Evolutionary conservation across 768 basidiomycete genomes (phyloP), one percentile per base, ranked within the genome.

Genomic region (Xerocomus spinulosus): DNA sequence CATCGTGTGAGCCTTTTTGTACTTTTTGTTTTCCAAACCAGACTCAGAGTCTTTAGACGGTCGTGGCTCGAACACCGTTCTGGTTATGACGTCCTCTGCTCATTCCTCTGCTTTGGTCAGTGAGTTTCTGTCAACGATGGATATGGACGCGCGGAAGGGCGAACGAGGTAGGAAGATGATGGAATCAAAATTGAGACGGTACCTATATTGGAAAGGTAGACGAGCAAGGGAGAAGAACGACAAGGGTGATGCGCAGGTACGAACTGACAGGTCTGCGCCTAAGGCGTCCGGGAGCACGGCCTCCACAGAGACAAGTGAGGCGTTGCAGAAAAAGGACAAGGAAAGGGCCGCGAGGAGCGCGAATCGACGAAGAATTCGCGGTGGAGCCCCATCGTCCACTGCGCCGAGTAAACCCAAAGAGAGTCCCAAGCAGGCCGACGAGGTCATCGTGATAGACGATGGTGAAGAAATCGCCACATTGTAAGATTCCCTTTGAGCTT

Each of bases 71-170:
- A 85, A 97, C 56, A 81, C 80, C 2, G 78, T 94, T 9, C 79
- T 98, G 24, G 73, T 98, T 47, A 95, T 99, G 93, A 81, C 86
- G 3, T 82, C 85, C 1, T 92, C 92, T 0, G 76, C 83, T 15
- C 76, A 82, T 29, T 87, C 87, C 0, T 86, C 85, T 56, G 74
- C 75, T 17, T 76, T 87, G 36, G 70, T 98, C 18, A 81, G 81
- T 2, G 85, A 93, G 51, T 98, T 89, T 67, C 76, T 98, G 7
- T 78, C 83, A 0, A 42, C 46, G 29, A 80, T 87, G 72, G 73
- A 87, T 50, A 62, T 72, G 3, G 69, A 74, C 35, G 77, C 79
- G 0, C 76, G 78, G 4, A 73, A 73, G 21, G 88, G 86, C 2
- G 56, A 70, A 44, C 81, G 80, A 49, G 94, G 90, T 1, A 75